phyloP scores from a whole-genome alignment of 768 basidiomycete genomes.

The Mycena crocata region DNA sequence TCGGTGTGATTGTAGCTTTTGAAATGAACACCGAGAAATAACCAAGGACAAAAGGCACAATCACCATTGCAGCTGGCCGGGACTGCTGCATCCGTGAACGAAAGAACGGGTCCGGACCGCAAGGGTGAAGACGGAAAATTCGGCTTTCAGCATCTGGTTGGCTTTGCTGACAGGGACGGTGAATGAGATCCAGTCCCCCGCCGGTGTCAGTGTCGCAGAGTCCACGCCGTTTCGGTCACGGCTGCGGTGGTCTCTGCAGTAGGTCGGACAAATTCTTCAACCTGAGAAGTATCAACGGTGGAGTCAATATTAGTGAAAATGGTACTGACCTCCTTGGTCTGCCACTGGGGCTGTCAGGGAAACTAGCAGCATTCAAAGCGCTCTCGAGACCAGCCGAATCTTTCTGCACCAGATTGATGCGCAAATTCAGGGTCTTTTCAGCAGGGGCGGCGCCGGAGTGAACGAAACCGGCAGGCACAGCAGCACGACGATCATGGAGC shows the following conservation, averaged over 20 bases:
- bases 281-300: background rate
- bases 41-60: background rate
- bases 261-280: constrained; percentile 14
- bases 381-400: constrained; percentile 44
- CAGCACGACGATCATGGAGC: constrained; percentile 34
- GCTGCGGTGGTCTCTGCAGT: constrained; percentile 6
- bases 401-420: constrained; percentile 45
- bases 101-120: constrained; percentile 1
- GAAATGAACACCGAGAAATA: background rate
- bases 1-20: constrained; percentile 33
- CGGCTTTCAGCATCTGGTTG: constrained; percentile 33
- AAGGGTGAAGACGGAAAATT: constrained; percentile 30
- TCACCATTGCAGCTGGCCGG: constrained; percentile 12
- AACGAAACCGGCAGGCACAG: constrained; percentile 39
- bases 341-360: constrained; percentile 42
- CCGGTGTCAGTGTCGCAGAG: constrained; percentile 29
- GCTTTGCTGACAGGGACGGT: constrained; percentile 35
- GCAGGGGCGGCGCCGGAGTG: constrained; percentile 33
- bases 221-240: constrained; percentile 33
- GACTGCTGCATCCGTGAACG: constrained; percentile 1
- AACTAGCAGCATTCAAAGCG: constrained; percentile 44
- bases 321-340: constrained; percentile 45
- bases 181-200: constrained; percentile 38
- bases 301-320: background rate
- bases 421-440: constrained; percentile 40